Evolutionary conservation across 2,329 filamentous ascomycete genomes (phyloP), one percentile per base, ranked within the genome.

Genomic region (Onygenales sp.): DNA sequence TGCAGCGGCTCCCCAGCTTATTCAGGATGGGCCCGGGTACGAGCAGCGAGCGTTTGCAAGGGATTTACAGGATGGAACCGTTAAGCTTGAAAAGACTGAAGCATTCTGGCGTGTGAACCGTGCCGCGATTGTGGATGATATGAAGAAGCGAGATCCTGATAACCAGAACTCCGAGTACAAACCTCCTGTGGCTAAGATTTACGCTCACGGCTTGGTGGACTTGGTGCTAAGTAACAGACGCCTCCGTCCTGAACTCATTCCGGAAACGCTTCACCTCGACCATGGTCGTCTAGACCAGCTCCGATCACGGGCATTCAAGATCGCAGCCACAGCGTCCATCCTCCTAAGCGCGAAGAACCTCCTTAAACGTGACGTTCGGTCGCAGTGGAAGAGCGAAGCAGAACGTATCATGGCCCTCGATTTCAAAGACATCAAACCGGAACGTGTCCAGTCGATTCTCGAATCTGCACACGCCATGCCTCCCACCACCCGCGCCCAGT

Each of bases 271-370:
- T 9, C 69, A 74, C 32, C 72, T 84, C 4, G 82, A 85, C 59
- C 66, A 71, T 36, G 68, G 73, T 9, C 77, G 82, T 32, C 68
- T 85, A 17, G 70, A 72, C 10, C 71, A 72, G 39, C 71, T 83
- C 44, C 77, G 81, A 50, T 72, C 75, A 51, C 75, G 77, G 43
- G 74, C 75, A 1, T 74, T 83, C 54, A 75, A 79, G 52, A 78
- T 84, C 55, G 77, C 80, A 2, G 79, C 80, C 10, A 79, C 82
- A 32, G 80, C 80, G 32, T 78, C 81, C 5, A 81, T 85, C 51
- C 69, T 85, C 2, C 71, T 85, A 38, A 84, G 80, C 0, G 81
- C 82, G 7, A 85, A 85, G 69, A 85, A 84, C 55, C 69, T 84
- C 3, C 75, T 85, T 35, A 82, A 83, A 61, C 79, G 82, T 7